These are phyloP conservation scores for Phialemoniopsis sp. DNA, from an alignment of 2,329 filamentous ascomycete species.

Conservation along the genomic window DNA sequence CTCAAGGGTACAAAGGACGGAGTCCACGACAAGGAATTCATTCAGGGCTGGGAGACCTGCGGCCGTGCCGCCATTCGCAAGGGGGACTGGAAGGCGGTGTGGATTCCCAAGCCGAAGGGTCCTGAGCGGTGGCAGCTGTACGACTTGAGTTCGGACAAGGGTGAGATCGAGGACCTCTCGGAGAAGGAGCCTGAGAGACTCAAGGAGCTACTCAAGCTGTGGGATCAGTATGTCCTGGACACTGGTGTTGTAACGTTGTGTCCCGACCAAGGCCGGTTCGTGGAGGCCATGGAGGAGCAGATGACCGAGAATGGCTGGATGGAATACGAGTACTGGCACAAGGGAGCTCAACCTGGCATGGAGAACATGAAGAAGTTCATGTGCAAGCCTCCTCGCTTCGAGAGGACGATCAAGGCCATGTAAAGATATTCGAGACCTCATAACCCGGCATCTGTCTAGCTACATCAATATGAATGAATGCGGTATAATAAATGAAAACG, in stretches of 20 bases:
- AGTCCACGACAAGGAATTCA: conserved; percentile 27
- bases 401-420: conserved; percentile 7
- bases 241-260: conserved; percentile 54
- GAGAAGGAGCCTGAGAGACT: conserved; percentile 22
- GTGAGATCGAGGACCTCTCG: conserved; percentile 33
- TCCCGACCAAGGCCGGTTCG: conserved; percentile 52
- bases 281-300: conserved; percentile 58
- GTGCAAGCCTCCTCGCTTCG: conserved; percentile 8
- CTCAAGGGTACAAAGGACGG: conserved; percentile 15
- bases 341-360: conserved; percentile 19
- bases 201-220: conserved; percentile 22
- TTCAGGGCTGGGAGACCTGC: conserved; percentile 29
- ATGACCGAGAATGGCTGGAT: conserved; percentile 64
- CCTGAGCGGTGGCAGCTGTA: conserved; percentile 45
- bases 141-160: conserved; percentile 36
- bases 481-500: no score
- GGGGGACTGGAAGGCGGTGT: conserved; percentile 33
- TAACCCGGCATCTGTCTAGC: no score
- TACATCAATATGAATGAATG: no score
- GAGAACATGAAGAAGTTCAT: conserved; percentile 39
- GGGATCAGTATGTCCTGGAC: conserved; percentile 38
- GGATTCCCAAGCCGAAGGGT: conserved; percentile 41
- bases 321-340: conserved; percentile 59
- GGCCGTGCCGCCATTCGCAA: conserved; percentile 24
- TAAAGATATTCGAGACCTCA: no score